phyloP scores from a whole-genome alignment of 805 yeast genomes.

The Starmerella etchellsii region DNA sequence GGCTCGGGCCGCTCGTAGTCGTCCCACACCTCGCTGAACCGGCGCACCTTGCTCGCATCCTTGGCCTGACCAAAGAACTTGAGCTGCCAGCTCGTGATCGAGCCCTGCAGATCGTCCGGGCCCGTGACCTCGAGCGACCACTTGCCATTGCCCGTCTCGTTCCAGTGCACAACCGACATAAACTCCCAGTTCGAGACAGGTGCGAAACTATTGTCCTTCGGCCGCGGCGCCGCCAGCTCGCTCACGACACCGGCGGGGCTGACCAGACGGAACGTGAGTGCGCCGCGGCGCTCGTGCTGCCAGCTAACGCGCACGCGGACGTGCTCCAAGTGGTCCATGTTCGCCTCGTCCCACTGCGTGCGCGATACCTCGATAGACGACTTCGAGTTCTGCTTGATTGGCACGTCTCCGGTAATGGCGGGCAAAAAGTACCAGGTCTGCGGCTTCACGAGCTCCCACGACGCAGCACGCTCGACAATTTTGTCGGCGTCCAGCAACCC shows the following conservation, averaged over 20 bases:
- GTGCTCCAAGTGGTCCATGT: conserved; percentile 69
- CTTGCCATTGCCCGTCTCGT: conserved; percentile 62
- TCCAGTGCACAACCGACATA: conserved; percentile 98
- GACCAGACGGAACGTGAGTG: conserved; percentile 45
- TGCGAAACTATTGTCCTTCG: conserved; percentile 38
- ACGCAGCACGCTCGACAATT: conserved; percentile 57
- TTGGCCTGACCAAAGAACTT: conserved; percentile 69
- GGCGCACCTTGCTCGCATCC: conserved; percentile 49
- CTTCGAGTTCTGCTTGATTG: conserved; percentile 5
- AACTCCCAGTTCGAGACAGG: conserved; percentile 82
- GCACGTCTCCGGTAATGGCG: not conserved
- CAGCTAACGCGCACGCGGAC: conserved; percentile 69
- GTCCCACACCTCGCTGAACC: conserved; percentile 29
- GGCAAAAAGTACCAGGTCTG: conserved; percentile 63
- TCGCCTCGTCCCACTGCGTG: conserved; percentile 40
- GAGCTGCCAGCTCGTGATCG: conserved; percentile 58
- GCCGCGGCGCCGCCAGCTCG: conserved; percentile 56
- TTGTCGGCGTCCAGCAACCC: conserved; percentile 78
- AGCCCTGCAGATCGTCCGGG: conserved; percentile 24
- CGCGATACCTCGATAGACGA: conserved; percentile 30
- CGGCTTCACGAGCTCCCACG: conserved; percentile 80
- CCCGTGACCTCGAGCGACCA: conserved; percentile 66
- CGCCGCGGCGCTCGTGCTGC: conserved; percentile 54
- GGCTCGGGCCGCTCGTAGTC: conserved; percentile 14
- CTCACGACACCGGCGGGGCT: conserved; percentile 72